These are phyloP conservation scores for Pleurotus eryngii DNA, from an alignment of 768 basidiomycete genomes.

Conservation along the genomic window DNA sequence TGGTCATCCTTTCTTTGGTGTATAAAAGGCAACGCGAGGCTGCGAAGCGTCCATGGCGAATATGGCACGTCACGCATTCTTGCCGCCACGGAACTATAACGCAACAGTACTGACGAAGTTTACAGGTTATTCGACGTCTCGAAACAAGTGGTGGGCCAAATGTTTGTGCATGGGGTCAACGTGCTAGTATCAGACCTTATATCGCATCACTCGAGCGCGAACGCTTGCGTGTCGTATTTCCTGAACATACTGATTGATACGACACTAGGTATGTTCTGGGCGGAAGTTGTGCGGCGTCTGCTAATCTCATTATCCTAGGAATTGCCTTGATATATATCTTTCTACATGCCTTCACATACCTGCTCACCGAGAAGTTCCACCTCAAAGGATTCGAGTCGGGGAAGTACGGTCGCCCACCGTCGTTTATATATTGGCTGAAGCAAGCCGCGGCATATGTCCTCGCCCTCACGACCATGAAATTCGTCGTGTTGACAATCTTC, in stretches of 20 bases:
- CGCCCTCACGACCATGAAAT: constrained; percentile 83
- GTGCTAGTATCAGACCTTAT: constrained; percentile 76
- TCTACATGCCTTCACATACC: constrained; percentile 58
- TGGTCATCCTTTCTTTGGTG: constrained; percentile 85
- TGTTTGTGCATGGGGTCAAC: constrained; percentile 78
- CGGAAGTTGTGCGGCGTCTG: not conserved
- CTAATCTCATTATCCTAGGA: constrained; percentile 43
- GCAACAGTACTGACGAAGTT: constrained; percentile 1
- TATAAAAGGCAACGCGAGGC: constrained; percentile 86
- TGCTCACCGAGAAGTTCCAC: constrained; percentile 60
- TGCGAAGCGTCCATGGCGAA: constrained; percentile 85
- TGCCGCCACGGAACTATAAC: not conserved
- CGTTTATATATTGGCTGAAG: constrained; percentile 64
- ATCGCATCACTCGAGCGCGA: constrained; percentile 64
- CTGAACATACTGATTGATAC: constrained; percentile 92
- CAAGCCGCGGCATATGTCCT: constrained; percentile 82
- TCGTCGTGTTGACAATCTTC: constrained; percentile 79
- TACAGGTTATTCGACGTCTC: constrained; percentile 87
- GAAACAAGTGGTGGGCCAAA: constrained; percentile 86
- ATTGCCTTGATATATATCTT: constrained; percentile 78
- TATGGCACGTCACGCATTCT: constrained; percentile 70
- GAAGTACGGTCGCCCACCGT: constrained; percentile 84
- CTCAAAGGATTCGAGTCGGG: constrained; percentile 83
- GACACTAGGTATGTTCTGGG: constrained; percentile 64
- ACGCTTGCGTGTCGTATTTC: constrained; percentile 92